Conservation (phyloP, 1,284 basidiomycete genomes). For the Wallemia ichthyophaga region DNA sequence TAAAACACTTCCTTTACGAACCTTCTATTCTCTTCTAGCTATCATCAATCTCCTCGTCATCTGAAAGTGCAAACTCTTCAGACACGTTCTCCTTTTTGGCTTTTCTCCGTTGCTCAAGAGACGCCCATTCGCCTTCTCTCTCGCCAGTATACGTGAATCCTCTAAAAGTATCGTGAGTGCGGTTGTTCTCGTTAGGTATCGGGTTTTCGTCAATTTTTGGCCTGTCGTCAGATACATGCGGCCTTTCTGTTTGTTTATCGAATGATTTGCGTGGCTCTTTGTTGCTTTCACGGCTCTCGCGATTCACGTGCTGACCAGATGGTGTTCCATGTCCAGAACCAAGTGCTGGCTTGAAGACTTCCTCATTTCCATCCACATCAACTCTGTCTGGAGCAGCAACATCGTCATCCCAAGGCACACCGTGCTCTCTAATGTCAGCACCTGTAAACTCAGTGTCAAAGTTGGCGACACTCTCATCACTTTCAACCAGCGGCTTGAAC, state of each 20-base stretch:
- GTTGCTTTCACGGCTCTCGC: background rate
- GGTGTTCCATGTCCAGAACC: background rate
- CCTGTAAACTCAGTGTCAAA: conserved; percentile 96
- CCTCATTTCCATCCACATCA: background rate
- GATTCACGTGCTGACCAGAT: background rate
- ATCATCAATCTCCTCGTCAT: background rate
- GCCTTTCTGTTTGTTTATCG: conserved; percentile 6
- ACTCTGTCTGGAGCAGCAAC: conserved; percentile 23
- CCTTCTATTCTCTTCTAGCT: too few species aligned
- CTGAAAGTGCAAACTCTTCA: background rate
- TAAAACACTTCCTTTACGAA: too few species aligned
- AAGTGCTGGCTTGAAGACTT: background rate
- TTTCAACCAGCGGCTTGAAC: conserved; percentile 92
- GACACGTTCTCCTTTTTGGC: background rate
- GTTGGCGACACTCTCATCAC: conserved; percentile 87
- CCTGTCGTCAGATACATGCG: conserved; percentile 1
- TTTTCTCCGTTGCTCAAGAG: background rate
- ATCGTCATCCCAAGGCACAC: conserved; percentile 29
- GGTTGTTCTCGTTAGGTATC: background rate
- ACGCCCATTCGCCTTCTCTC: background rate
- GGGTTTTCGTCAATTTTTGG: background rate
- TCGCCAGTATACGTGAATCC: conserved; percentile 1
- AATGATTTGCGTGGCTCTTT: background rate
- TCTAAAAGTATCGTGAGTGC: conserved; percentile 1
- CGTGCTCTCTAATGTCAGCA: conserved; percentile 42